Base-by-base conservation (phyloP, 2,329 filamentous ascomycete genomes). In the Lachnellula hyalina region DNA sequence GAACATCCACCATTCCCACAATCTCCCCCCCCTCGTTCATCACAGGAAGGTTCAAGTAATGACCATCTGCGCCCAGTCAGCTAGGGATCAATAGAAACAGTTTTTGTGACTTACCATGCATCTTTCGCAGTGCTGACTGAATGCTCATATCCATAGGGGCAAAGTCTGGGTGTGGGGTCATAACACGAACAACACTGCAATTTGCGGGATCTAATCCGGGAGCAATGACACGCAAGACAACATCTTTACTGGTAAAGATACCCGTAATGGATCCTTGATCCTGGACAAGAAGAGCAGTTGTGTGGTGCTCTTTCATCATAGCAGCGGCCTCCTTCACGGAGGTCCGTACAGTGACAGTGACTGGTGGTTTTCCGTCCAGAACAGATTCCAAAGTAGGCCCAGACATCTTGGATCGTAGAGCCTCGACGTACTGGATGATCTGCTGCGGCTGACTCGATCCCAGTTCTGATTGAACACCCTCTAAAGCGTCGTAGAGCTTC, bases 241-340 rank as follows among this genome's bases (percentile, higher is more conserved):
- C 93, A 75, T 99, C 94, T 77, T 99, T 99, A 78, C 94, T 97
- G 56, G 94, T 99, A 72, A 99, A 99, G 70, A 99, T 99, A 74
- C 94, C 94, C 52, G 94, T 99, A 69, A 99, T 97, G 44, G 91
- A 90, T 52, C 93, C 92, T 72, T 96, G 90, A 71, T 99, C 94
- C 74, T 96, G 92, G 15, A 99, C 94, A 55, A 99, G 77, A 42
- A 99, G 87, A 46, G 94, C 94, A 15, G 94, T 99, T 17, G 94
- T 99, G 73, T 96, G 94, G 75, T 99, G 93, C 73, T 99, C 94
- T 77, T 96, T 97, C 94, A 99, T 99, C 72, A 96, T 75, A 63
- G 88, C 83, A 15, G 94, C 94, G 53, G 94, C 94, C 68, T 99
- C 94, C 77, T 90, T 96, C 64, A 99, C 94, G 6, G 93, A 95